Base-by-base conservation (phyloP, 805 yeast species). In the Starmerella geochares region DNA sequence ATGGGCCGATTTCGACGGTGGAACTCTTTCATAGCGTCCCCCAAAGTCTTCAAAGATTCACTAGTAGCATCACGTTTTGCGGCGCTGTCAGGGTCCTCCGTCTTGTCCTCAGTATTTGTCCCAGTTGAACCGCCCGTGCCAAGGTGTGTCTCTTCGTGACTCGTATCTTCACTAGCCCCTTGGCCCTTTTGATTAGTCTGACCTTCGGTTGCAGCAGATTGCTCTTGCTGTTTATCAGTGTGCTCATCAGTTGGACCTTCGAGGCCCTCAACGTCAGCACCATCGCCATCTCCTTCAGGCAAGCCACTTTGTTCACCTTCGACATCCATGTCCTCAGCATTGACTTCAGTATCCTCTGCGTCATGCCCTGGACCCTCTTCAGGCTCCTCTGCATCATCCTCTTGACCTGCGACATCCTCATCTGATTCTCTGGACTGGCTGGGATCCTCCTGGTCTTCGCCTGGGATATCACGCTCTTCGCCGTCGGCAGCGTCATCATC, bases 1-100 rank as follows among this genome's bases (percentile, higher is more conserved):
- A 92, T 90, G 58, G 87, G 96, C 64, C 85, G 86, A 55, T 83
- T 80, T 59, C 95, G 82, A 62, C 86, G 83, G 63, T 90, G 94
- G 68, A 83, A 90, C 62, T 88, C 95, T 59, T 90, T 85, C 68
- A 88, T 64, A 1, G 95, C 78, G 65, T 88, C 96, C 47, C 98
- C 97, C 13, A 92, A 73, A 62, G 87, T 87, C 63, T 84, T 84
- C 66, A 90, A 71, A 0, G 94, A 79, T 59, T 86, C 68, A 21
- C 64, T 63, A 31, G 65, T 65, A n/a, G 58, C 62, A n/a, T 28
- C 37, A 1, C 16, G 4, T 17, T 24, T 13, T 3, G 23, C 19
- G 10, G 21, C 3, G 2, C 16, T 84, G 52, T 80, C 85, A 63
- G 83, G 88, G 36, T 82, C 83, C 86, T 50, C 79, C 81, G 39